Conservation (phyloP, 306 rosid species). For the Alnus glutinosa region DNA sequence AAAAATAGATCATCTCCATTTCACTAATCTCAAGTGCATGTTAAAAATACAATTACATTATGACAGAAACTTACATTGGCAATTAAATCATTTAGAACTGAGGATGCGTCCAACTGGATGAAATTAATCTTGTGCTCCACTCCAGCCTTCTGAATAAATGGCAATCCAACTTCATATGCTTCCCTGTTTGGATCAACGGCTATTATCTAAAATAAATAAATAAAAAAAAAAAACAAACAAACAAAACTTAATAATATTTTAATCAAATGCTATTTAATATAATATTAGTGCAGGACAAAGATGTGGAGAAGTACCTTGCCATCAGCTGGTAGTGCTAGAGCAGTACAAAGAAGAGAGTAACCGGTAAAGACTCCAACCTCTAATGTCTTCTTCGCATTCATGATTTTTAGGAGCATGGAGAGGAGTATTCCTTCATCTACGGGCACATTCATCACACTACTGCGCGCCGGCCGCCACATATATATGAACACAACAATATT, state of each 20-base stretch:
- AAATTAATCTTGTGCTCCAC: constrained; percentile 59
- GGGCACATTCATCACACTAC: constrained; percentile 50
- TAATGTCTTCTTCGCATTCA: constrained; percentile 60
- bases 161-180: constrained; percentile 48
- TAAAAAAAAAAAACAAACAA: no score
- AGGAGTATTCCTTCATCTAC: constrained; percentile 55
- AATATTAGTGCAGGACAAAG: no score
- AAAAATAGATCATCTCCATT: no score
- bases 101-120: constrained; percentile 39
- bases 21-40: no score
- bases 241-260: no score
- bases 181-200: constrained; percentile 33
- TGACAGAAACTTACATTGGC: constrained; percentile 32
- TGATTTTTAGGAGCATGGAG: constrained; percentile 51
- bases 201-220: constrained; percentile 21
- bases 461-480: constrained; percentile 6
- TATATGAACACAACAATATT: not conserved
- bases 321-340: constrained; percentile 56
- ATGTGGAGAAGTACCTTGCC: constrained; percentile 33
- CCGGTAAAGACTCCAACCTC: constrained; percentile 74
- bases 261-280: no score
- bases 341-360: constrained; percentile 67
- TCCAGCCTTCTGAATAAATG: constrained; percentile 53
- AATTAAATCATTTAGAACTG: constrained; percentile 39
- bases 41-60: no score